Evolutionary conservation across 352 stramenopile species (phyloP).

Genomic region (Albugo laibachii): DNA sequence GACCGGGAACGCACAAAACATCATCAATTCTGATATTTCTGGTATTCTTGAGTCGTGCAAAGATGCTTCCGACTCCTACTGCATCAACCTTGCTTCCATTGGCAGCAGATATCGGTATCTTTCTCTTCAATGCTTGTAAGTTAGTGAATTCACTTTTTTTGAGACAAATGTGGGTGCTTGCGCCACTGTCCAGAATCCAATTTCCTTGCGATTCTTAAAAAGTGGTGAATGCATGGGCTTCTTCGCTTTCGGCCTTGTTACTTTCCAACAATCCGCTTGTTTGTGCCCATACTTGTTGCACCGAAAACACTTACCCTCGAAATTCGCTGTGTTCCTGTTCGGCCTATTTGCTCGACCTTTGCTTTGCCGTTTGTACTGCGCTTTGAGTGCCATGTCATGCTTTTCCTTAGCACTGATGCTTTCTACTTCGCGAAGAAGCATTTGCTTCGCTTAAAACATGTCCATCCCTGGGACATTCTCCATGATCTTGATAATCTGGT

Average conservation of each 20-base stretch:
- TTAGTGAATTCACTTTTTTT: constrained; percentile 3
- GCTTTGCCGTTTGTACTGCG: background rate
- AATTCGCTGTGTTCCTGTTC: background rate
- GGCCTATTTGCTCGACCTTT: too few species aligned
- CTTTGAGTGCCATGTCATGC: background rate
- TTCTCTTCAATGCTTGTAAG: background rate
- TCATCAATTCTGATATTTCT: background rate
- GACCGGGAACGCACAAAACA: background rate
- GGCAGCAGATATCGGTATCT: background rate
- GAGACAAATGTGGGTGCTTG: constrained; percentile 10
- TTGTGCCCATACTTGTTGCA: background rate
- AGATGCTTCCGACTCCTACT: constrained; percentile 4
- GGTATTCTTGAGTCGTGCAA: background rate
- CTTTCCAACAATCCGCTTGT: background rate
- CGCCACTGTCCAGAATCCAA: constrained; percentile 8
- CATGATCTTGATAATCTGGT: constrained; percentile 6
- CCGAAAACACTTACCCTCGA: background rate
- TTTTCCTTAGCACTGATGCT: background rate
- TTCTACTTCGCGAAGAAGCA: constrained; percentile 5
- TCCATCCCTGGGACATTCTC: background rate
- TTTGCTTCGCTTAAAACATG: constrained; percentile 7
- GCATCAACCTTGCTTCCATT: constrained; percentile 5
- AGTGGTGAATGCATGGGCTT: background rate
- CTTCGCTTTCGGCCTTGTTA: background rate
- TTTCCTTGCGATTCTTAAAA: background rate